These are phyloP conservation scores for Cytospora chrysosperma DNA, from an alignment of 2,329 filamentous ascomycete genomes.

Conservation along the genomic window DNA sequence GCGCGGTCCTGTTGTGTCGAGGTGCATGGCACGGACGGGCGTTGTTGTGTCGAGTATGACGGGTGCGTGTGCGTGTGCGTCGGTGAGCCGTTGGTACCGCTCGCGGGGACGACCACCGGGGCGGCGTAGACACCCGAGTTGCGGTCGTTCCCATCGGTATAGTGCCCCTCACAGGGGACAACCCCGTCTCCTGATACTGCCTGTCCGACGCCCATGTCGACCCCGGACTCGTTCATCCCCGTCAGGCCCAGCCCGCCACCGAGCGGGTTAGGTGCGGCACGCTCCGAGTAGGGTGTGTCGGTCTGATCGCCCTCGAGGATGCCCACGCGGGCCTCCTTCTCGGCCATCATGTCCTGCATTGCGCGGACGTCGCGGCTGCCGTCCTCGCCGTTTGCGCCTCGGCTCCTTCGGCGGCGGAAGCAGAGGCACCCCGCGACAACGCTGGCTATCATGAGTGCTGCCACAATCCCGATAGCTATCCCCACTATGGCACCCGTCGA, in stretches of 20 bases:
- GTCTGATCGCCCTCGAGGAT: constrained; percentile 38
- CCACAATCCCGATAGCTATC: constrained; percentile 44
- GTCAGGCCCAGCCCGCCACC: constrained; percentile 8
- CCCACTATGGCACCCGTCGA: constrained; percentile 46
- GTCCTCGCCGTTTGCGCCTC: not conserved
- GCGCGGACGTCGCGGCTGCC: constrained; percentile 20
- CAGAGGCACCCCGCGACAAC: constrained; percentile 44
- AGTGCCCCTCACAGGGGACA: constrained; percentile 1
- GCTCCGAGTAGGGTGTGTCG: constrained; percentile 45
- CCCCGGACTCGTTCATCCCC: constrained; percentile 9
- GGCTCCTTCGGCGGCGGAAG: constrained; percentile 33
- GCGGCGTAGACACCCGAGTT: constrained; percentile 13
- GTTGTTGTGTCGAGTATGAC: not conserved
- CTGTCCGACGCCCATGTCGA: constrained; percentile 9
- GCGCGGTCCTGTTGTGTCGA: constrained; percentile 26
- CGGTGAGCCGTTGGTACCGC: constrained; percentile 24
- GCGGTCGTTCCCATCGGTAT: not conserved
- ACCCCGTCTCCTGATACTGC: not conserved
- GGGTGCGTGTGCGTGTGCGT: not conserved
- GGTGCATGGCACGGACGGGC: constrained; percentile 8
- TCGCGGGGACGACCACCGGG: not conserved
- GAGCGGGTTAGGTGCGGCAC: constrained; percentile 25
- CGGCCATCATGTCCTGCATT: constrained; percentile 41
- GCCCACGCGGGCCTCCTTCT: constrained; percentile 44
- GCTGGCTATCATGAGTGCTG: constrained; percentile 40